phyloP scores from a whole-genome alignment of 73 alveolate species.

The Paramecium tetraurelia region DNA sequence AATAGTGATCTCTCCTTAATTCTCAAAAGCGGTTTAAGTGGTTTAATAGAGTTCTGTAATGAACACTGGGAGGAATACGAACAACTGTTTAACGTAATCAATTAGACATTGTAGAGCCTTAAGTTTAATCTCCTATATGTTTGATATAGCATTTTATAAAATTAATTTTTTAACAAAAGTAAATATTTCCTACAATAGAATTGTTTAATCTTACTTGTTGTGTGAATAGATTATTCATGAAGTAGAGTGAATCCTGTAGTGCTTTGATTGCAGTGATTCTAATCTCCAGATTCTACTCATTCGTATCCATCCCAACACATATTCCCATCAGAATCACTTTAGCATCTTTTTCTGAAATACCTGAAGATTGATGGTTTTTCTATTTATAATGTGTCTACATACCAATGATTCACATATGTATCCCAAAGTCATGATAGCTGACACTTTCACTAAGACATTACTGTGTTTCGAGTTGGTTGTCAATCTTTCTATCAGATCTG shows the following conservation, averaged over 20 bases:
- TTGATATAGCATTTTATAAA: neutral
- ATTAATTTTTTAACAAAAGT: neutral
- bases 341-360: neutral
- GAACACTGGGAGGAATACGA: neutral
- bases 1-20: neutral
- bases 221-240: neutral
- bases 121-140: neutral
- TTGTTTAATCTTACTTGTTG: neutral
- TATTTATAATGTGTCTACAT: neutral
- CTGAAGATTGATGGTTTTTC: slow-evolving; percentile 24
- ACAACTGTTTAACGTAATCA: neutral
- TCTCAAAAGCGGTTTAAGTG: neutral
- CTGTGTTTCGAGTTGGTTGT: neutral
- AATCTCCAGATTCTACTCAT: neutral
- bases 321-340: slow-evolving; percentile 26
- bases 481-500: neutral
- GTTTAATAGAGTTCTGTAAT: neutral
- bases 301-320: slow-evolving; percentile 28
- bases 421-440: slow-evolving; percentile 43
- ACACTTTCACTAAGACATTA: neutral
- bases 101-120: neutral
- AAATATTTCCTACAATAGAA: neutral
- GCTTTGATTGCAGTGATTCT: slow-evolving; percentile 18
- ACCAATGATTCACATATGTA: slow-evolving; percentile 30
- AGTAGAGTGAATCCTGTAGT: neutral